phyloP scores from a whole-genome alignment of 495 filamentous ascomycete genomes.

The Penicillium cinerascens region DNA sequence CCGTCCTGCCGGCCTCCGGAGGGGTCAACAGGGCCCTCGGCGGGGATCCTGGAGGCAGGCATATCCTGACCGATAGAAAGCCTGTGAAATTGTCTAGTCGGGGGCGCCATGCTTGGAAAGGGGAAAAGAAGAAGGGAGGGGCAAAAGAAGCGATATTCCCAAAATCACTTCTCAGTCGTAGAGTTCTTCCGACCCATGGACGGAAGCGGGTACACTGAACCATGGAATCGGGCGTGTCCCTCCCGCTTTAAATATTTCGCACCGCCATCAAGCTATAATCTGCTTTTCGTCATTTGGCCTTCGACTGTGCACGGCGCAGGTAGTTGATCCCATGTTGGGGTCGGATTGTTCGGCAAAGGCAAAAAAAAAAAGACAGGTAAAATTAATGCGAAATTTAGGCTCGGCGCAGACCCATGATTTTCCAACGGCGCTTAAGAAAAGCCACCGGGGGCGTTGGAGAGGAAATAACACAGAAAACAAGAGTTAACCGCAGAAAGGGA shows the following conservation, averaged over 20 bases:
- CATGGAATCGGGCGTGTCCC: slow-evolving; percentile 21
- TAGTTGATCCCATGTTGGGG: neutral
- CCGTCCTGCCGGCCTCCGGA: slow-evolving; percentile 19
- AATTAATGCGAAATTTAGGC: neutral
- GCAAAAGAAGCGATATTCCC: slow-evolving; percentile 4
- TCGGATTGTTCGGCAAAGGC: neutral
- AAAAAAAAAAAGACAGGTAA: neutral
- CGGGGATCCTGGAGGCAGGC: slow-evolving; percentile 21
- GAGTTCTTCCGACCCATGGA: slow-evolving; percentile 44
- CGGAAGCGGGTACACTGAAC: slow-evolving; percentile 37
- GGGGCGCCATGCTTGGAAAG: slow-evolving; percentile 34
- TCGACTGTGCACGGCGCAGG: neutral
- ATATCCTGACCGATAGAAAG: slow-evolving; percentile 38
- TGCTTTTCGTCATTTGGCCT: slow-evolving; percentile 5
- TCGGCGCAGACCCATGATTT: slow-evolving; percentile 3
- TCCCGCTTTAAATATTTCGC: slow-evolving; percentile 31
- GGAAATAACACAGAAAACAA: neutral
- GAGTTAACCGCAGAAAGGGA: slow-evolving; percentile 17
- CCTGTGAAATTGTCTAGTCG: slow-evolving; percentile 39
- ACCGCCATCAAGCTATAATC: neutral
- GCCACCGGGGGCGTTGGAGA: neutral
- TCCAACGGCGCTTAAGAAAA: slow-evolving; percentile 22
- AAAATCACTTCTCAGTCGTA: slow-evolving; percentile 23
- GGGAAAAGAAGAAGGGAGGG: slow-evolving; percentile 6
- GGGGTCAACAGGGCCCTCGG: slow-evolving; percentile 16